Conservation (phyloP, 192 early-diverging fungal species). For the Ramicandelaber brevisporus region DNA sequence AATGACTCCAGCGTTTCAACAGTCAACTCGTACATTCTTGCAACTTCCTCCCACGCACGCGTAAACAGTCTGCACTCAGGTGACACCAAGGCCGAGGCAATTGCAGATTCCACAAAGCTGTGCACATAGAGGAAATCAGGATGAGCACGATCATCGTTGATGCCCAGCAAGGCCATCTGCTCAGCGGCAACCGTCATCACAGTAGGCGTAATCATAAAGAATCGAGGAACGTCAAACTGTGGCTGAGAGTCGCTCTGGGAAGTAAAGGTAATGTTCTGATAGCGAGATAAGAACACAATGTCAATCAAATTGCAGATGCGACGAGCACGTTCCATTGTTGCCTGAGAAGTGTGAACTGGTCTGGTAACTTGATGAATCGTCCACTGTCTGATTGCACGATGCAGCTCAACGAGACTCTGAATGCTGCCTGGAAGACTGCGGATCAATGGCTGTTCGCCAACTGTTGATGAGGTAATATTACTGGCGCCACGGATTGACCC, state of each 20-base stretch:
- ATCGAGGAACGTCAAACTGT: no score
- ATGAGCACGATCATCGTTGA: no score
- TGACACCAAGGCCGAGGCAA: slow-evolving; percentile 39
- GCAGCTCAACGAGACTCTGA: slow-evolving; percentile 31
- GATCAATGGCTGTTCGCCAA: slow-evolving; percentile 21
- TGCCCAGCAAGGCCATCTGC: no score
- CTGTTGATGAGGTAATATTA: slow-evolving; percentile 9
- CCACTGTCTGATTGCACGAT: slow-evolving; percentile 41
- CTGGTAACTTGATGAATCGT: slow-evolving; percentile 29
- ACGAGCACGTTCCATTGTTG: slow-evolving; percentile 21
- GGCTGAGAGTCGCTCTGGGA: slow-evolving; percentile 13
- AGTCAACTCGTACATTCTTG: slow-evolving; percentile 16
- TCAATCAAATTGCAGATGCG: slow-evolving; percentile 32
- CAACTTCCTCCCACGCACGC: slow-evolving; percentile 33
- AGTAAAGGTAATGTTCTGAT: slow-evolving; percentile 17
- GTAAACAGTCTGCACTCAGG: slow-evolving; percentile 37
- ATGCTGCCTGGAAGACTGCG: slow-evolving; percentile 34
- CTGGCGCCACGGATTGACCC: slow-evolving; percentile 4
- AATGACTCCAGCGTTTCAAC: slow-evolving; percentile 28
- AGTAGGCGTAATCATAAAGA: no score
- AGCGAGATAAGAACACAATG: slow-evolving; percentile 26
- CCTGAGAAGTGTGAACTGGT: slow-evolving; percentile 13
- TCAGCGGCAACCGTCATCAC: no score
- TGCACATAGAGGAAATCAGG: slow-evolving; percentile 20
- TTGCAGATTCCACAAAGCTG: slow-evolving; percentile 38